A percentile compares a stretch with the other conserved stretches of the same genome.
These are phyloP conservation scores for Nannochloris sp. DNA, from an alignment of 139 green algal species.

Conservation along the genomic window DNA sequence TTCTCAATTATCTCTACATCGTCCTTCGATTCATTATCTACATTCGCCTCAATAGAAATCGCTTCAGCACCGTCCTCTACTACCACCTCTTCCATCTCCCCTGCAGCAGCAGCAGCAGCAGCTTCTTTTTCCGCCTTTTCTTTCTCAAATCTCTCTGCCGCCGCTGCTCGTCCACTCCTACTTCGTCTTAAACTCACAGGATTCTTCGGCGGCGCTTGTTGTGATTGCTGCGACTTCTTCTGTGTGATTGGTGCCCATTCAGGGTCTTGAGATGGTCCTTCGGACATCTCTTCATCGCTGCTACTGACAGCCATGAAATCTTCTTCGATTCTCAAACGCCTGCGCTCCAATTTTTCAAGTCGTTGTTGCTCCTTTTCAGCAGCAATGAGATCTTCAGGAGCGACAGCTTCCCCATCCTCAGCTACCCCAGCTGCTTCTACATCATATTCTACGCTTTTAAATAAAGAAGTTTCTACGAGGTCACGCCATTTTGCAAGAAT, in stretches of 20 bases:
- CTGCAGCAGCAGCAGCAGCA: too few relatives aligned
- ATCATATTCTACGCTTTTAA: constrained; percentile 1
- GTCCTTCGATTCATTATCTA: neutral
- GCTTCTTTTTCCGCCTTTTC: too few relatives aligned
- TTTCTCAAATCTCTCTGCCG: too few relatives aligned
- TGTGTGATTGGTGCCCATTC: neutral
- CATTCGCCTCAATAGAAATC: neutral
- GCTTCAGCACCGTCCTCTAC: neutral
- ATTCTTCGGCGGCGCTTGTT: too few relatives aligned
- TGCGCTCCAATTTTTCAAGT: neutral
- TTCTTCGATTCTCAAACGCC: constrained; percentile 2
- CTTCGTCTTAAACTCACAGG: too few relatives aligned
- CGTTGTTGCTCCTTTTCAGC: constrained; percentile 2
- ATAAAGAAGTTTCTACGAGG: neutral
- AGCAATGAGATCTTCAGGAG: neutral
- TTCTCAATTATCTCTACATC: neutral
- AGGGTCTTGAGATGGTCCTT: neutral
- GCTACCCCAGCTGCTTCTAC: neutral
- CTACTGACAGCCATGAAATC: neutral
- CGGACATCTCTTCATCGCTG: constrained; percentile 5
- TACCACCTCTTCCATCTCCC: neutral
- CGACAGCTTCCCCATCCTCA: neutral
- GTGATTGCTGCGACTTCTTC: neutral
- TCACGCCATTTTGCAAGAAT: constrained; percentile 3
- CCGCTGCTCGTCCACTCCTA: too few relatives aligned